A percentile compares a stretch with the other conserved stretches of the same genome.
phyloP scores from a whole-genome alignment of 441 rosid species.

The Adansonia rubrostipa region DNA sequence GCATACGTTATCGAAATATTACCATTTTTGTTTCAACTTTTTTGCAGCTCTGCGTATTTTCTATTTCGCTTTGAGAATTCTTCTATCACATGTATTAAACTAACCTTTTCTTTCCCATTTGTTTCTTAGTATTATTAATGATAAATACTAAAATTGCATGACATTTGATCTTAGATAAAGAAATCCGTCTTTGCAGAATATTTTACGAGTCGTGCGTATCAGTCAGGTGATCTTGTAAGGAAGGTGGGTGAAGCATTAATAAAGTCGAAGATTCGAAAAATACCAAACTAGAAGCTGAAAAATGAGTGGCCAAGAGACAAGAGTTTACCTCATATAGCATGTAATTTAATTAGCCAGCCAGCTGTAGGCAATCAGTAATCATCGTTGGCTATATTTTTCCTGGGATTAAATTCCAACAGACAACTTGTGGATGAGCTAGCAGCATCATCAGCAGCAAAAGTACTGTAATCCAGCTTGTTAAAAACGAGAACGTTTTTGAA shows the following conservation, averaged over 20 bases:
- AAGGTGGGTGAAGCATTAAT: constrained; percentile 17
- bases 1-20: constrained; percentile 4
- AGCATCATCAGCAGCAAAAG: not conserved
- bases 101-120: not conserved
- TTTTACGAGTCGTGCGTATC: no score
- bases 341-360: not conserved
- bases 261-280: not conserved
- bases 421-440: not conserved
- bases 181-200: not conserved
- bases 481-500: constrained; percentile 12
- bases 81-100: constrained; percentile 14
- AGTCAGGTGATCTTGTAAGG: not conserved
- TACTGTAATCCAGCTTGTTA: constrained; percentile 7
- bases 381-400: not conserved
- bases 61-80: not conserved
- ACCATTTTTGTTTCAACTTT: constrained; percentile 17
- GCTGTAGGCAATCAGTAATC: not conserved
- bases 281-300: not conserved
- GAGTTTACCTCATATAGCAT: not conserved
- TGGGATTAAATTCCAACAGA: not conserved
- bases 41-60: not conserved
- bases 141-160: not conserved
- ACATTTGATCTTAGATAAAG: not conserved
- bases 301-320: not conserved
- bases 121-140: not conserved